Evolutionary conservation across 192 early-diverging fungal genomes (phyloP), one percentile per base, ranked within the genome.

Genomic region (Geosiphon pyriformis): DNA sequence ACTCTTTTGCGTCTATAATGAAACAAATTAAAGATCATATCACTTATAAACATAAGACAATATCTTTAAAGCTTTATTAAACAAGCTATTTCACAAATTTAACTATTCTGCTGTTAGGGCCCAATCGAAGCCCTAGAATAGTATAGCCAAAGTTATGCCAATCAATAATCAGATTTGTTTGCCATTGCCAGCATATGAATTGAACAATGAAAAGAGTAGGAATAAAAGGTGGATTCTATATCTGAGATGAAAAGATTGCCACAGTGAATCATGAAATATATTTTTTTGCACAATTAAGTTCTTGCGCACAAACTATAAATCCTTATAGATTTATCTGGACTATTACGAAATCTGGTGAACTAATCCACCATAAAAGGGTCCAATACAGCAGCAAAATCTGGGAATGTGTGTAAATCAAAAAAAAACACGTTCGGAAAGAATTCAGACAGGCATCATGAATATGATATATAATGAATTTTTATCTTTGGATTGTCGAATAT

Each of bases 121-220:
- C 90, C 23, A 94, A 65, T 50, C 77, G 83, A 32, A 94, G 68
- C 7, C 80, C 88, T 31, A 98, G 87, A 31, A 98, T 83, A 3
- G 92, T 89, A 70, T 86, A 89, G 20, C 95, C 96, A 73, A 94
- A 94, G 74, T 98, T 98, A 71, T 98, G 96, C 96, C 96, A 98
- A 75, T 98, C 96, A 51, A 98, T 92, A 52, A 97, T 79, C 2
- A 98, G 74, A 52, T 78, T 78, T 18, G 87, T 75, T 29, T 85
- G 78, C n/a, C 85, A 82, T 26, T 91, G 22, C 58, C 83, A 81
- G 27, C 81, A 77, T 12, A 90, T 77, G 2, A 87, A 53, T 26
- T 89, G 91, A 31, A 82, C 90, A 63, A 97, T 80, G 3, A 85
- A 34, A 52, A 98, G 80, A 6, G 94, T 96, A 1, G 96, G 96